Conservation (phyloP, 2,329 filamentous ascomycete species). For the Monosporascus sp. region DNA sequence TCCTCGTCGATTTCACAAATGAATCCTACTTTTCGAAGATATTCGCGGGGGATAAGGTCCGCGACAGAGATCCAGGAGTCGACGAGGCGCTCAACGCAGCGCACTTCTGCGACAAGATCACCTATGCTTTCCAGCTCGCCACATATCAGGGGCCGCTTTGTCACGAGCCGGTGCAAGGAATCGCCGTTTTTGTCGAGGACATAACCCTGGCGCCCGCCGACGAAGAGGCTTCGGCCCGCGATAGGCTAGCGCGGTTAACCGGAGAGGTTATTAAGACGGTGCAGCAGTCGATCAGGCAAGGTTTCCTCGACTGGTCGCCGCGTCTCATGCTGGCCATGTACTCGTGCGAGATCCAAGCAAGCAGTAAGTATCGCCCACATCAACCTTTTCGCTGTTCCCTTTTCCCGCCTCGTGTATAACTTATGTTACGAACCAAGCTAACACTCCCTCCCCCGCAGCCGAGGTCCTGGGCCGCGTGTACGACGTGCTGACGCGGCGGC, state of each 20-base stretch:
- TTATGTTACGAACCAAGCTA: slow-evolving; percentile 14
- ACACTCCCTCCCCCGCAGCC: slow-evolving; percentile 39
- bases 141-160: slow-evolving; percentile 86
- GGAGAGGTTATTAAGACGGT: slow-evolving; percentile 90
- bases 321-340: slow-evolving; percentile 98
- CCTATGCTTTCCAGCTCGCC: slow-evolving; percentile 90
- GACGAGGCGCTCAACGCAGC: slow-evolving; percentile 50
- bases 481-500: slow-evolving; percentile 90
- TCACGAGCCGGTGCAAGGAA: slow-evolving; percentile 85
- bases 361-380: slow-evolving; percentile 50
- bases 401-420: neutral
- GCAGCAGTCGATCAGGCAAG: slow-evolving; percentile 74
- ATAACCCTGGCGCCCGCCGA: slow-evolving; percentile 57
- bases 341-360: slow-evolving; percentile 93
- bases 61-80: slow-evolving; percentile 31
- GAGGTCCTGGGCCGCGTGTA: slow-evolving; percentile 95
- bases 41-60: slow-evolving; percentile 40
- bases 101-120: slow-evolving; percentile 84
- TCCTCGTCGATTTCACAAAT: slow-evolving; percentile 78
- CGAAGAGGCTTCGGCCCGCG: slow-evolving; percentile 47
- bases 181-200: slow-evolving; percentile 86
- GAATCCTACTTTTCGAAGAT: slow-evolving; percentile 65
- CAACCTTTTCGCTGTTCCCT: slow-evolving; percentile 1
- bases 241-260: slow-evolving; percentile 73
- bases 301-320: slow-evolving; percentile 92